Evolutionary conservation across 108 stramenopile genomes (phyloP).

Genomic region (Heterococcus sp.): DNA sequence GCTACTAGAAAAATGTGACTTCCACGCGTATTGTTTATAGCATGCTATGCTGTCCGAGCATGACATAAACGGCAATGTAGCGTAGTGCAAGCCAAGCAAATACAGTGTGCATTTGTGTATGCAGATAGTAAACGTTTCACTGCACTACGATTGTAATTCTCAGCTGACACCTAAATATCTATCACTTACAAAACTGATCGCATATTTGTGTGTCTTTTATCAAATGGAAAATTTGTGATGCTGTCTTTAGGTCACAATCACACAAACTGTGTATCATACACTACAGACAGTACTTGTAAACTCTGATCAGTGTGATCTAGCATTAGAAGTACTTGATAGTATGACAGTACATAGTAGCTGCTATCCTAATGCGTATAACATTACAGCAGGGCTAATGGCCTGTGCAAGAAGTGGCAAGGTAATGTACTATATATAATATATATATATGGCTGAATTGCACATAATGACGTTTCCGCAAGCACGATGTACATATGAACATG

Average conservation of each 20-base stretch:
- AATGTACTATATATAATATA: not conserved
- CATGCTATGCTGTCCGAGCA: too few relatives aligned
- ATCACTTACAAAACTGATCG: too few relatives aligned
- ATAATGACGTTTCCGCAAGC: too few relatives aligned
- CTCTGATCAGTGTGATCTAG: not conserved
- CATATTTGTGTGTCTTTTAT: not conserved
- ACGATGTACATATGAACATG: not conserved
- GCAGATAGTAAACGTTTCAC: too few relatives aligned
- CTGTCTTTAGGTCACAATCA: not conserved
- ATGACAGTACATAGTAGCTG: not conserved
- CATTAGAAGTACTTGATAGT: not conserved
- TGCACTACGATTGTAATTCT: too few relatives aligned
- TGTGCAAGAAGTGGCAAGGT: not conserved
- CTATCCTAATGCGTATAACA: not conserved
- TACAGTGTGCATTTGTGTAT: not conserved
- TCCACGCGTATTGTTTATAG: not conserved
- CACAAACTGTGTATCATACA: not conserved
- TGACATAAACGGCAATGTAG: too few relatives aligned
- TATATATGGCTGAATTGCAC: not conserved
- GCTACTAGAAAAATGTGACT: not conserved
- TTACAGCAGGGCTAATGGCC: not conserved
- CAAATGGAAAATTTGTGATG: not conserved
- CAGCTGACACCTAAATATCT: too few relatives aligned
- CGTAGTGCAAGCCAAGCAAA: not conserved
- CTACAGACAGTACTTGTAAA: not conserved